Conservation (phyloP, 306 rosid species). For the Canavalia ensiformis region DNA sequence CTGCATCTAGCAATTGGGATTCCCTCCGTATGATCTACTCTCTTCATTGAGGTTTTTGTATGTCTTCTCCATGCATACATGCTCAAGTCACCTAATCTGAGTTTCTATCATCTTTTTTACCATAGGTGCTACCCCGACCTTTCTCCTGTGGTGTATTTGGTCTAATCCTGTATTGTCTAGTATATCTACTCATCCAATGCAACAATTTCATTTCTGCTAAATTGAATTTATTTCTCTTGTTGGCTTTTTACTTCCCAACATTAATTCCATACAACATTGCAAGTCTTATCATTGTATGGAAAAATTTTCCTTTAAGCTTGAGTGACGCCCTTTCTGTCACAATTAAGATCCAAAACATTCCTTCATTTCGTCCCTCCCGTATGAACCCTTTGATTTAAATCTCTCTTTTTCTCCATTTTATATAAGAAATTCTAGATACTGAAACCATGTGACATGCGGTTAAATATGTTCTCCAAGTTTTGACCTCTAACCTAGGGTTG, state of each 20-base stretch:
- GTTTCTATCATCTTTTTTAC: not conserved
- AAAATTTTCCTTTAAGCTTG: not conserved
- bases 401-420: not conserved
- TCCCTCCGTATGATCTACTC: not conserved
- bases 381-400: not conserved
- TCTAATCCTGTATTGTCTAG: not conserved
- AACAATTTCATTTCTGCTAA: not conserved
- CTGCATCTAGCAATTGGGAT: not conserved
- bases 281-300: not conserved
- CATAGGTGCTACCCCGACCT: not conserved
- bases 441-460: not conserved
- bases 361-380: not conserved
- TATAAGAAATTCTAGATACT: not conserved
- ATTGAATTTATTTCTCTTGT: not conserved
- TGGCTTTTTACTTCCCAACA: not conserved
- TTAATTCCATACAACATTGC: not conserved
- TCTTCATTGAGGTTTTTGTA: not conserved
- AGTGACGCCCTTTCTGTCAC: not conserved
- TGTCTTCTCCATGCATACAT: not conserved
- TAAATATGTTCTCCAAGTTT: not conserved
- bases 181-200: not conserved
- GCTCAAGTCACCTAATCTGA: no score
- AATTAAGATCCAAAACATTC: not conserved
- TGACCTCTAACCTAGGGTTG: not conserved
- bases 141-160: not conserved